These are phyloP conservation scores for Tilletia walkeri DNA, from an alignment of 1,284 basidiomycete genomes.

Conservation along the genomic window DNA sequence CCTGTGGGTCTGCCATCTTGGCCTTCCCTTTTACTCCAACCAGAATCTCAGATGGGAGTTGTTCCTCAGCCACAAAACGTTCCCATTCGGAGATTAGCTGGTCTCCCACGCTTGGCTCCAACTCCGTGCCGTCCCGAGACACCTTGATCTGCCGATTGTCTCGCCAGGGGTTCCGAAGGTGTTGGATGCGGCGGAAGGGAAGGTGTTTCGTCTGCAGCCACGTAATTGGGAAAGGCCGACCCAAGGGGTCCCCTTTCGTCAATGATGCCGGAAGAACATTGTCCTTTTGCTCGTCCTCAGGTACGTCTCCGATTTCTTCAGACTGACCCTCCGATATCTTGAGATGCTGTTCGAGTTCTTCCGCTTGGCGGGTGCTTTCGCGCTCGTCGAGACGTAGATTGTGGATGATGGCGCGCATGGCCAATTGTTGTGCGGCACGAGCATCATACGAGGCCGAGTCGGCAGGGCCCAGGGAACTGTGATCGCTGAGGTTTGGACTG, in stretches of 20 bases:
- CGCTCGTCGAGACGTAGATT: constrained; percentile 47
- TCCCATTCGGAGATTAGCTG: constrained; percentile 76
- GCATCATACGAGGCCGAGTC: constrained; percentile 42
- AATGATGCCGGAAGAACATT: neutral
- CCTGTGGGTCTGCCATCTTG: neutral
- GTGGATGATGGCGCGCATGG: constrained; percentile 43
- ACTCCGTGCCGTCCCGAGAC: constrained; percentile 85
- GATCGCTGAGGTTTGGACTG: neutral
- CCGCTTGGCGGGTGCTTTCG: constrained; percentile 36
- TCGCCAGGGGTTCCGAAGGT: constrained; percentile 88
- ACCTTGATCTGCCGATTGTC: constrained; percentile 80
- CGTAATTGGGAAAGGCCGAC: constrained; percentile 75
- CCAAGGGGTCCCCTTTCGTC: constrained; percentile 61
- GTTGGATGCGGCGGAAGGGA: constrained; percentile 74
- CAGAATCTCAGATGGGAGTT: neutral
- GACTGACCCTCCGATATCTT: constrained; percentile 24
- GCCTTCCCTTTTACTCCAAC: neutral
- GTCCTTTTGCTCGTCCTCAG: too few species aligned
- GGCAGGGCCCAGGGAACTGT: constrained; percentile 29
- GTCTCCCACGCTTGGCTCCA: constrained; percentile 77
- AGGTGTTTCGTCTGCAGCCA: constrained; percentile 76
- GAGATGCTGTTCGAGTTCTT: constrained; percentile 37
- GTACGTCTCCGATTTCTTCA: neutral
- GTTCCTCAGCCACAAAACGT: constrained; percentile 23
- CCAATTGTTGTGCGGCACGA: constrained; percentile 57